Evolutionary conservation across 2,329 filamentous ascomycete genomes (phyloP).

Genomic region (Colletotrichum horii): DNA sequence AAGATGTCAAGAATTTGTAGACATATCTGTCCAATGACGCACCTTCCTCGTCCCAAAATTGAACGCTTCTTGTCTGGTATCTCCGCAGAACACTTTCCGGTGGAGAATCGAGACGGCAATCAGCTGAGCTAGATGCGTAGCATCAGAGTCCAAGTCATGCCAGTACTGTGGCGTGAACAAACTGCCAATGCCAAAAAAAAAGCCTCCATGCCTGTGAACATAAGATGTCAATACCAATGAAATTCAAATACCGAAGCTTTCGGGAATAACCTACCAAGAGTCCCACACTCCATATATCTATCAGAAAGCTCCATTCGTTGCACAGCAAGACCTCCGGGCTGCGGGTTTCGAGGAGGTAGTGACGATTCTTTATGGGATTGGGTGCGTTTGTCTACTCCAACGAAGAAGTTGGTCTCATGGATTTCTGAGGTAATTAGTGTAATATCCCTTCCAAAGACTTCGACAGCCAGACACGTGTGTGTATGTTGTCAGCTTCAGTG

Average conservation of each 20-base stretch:
- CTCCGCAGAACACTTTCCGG: no score
- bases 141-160: not conserved
- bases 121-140: not conserved
- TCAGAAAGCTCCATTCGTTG: not conserved
- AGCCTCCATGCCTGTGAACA: not conserved
- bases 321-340: not conserved
- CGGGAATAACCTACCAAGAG: not conserved
- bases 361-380: not conserved
- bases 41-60: no score
- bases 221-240: not conserved
- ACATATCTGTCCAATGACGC: not conserved
- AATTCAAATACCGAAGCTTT: not conserved
- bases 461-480: not conserved
- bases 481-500: not conserved
- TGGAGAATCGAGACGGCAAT: not conserved
- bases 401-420: not conserved
- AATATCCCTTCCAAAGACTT: not conserved
- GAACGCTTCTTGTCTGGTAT: no score
- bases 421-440: not conserved
- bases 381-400: not conserved
- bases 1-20: not conserved
- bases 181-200: not conserved
- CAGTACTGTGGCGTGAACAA: not conserved
- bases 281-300: not conserved
- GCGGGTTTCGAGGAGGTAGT: not conserved